These are phyloP conservation scores for Carex cristatella DNA, from an alignment of 176 grass and related monocot species.

Conservation along the genomic window DNA sequence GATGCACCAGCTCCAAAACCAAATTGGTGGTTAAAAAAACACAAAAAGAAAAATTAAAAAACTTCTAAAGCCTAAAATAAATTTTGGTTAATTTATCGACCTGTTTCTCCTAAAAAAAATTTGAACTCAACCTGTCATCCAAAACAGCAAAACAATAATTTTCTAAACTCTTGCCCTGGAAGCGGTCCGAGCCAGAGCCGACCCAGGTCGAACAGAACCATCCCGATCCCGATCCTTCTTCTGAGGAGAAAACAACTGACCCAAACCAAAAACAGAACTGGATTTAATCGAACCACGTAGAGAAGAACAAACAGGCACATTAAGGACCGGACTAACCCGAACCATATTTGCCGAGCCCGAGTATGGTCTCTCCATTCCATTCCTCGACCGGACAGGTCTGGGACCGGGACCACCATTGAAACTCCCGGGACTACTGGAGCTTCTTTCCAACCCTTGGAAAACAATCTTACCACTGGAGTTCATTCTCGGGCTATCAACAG, in stretches of 20 bases:
- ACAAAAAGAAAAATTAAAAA: conserved; percentile 36
- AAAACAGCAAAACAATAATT: neutral
- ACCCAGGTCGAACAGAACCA: conserved; percentile 2
- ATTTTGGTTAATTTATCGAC: conserved; percentile 50
- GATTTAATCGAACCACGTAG: conserved; percentile 41
- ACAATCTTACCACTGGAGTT: conserved; percentile 88
- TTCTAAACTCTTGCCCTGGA: conserved; percentile 24
- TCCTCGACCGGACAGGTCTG: conserved; percentile 33
- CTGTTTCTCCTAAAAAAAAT: conserved; percentile 34
- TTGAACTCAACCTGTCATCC: neutral
- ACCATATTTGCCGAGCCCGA: conserved; percentile 73
- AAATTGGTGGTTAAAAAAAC: neutral
- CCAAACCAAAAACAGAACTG: conserved; percentile 50
- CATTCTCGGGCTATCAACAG: conserved; percentile 74
- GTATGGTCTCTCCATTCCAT: conserved; percentile 72
- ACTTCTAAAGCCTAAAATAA: neutral
- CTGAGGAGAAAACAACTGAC: conserved; percentile 62
- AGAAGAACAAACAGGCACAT: conserved; percentile 85
- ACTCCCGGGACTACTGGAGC: conserved; percentile 75
- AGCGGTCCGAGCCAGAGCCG: conserved; percentile 32
- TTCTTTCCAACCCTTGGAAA: conserved; percentile 84
- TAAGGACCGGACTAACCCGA: conserved; percentile 68
- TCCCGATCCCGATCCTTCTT: conserved; percentile 34
- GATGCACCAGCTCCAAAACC: conserved; percentile 9
- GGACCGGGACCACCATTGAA: conserved; percentile 51